Base-by-base conservation (phyloP, 2,329 filamentous ascomycete genomes). In the Fusarium circinatum region DNA sequence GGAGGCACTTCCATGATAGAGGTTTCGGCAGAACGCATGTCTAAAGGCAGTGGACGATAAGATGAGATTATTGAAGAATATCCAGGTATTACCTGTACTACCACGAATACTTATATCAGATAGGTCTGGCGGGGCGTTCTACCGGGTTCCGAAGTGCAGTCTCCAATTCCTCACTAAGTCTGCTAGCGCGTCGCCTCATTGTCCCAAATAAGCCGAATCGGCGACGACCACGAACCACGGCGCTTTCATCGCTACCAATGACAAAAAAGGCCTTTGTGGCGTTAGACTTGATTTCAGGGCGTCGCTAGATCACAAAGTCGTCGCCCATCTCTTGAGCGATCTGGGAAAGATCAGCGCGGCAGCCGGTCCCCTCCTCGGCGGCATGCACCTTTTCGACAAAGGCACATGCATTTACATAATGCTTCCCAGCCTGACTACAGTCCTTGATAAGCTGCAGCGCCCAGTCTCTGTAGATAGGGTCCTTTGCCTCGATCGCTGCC, bases 161-260 rank as follows among this genome's bases (percentile, higher is more conserved):
- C 47, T 0, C 14, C 10, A 18, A 18, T n/a, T 4, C 18, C 6
- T 48, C 28, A 11, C 7, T 15, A 24, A 0, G 6, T 1, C 5
- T 38, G 7, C 24, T 54, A 28, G 51, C 20, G 51, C 6, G 4
- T 55, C 34, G 34, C 51, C 24, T 3, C 8, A 28, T 41, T 41
- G 15, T 14, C 51, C 51, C 11, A 41, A 55, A n/a, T 9, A 41
- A 8, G 3, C 14, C n/a, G n/a, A n/a, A n/a, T n/a, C n/a, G n/a
- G n/a, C n/a, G n/a, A n/a, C n/a, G n/a, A n/a, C n/a, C n/a, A n/a
- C n/a, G n/a, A n/a, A n/a, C n/a, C n/a, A n/a, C n/a, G n/a, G n/a
- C n/a, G n/a, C n/a, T n/a, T n/a, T n/a, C n/a, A n/a, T n/a, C n/a
- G n/a, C n/a, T n/a, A n/a, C n/a, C n/a, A n/a, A n/a, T n/a, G n/a